Evolutionary conservation across 176 grass and related monocot genomes (phyloP), one percentile per base, ranked within the genome.

Genomic region (Aegilops tauschii): DNA sequence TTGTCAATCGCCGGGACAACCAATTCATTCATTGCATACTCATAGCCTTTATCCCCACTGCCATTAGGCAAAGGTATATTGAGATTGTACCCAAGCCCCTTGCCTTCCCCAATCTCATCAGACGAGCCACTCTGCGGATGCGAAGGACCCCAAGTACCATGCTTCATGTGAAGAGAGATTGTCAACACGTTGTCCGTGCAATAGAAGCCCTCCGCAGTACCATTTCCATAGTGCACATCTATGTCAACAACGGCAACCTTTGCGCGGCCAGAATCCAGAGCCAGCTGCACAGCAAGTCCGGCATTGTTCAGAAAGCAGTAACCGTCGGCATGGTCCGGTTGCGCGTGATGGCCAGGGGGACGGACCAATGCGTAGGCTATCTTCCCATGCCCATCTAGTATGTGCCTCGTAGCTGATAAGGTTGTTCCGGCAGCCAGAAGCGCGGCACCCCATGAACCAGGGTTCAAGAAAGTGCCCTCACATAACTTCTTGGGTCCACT

Each of bases 251-350:
- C 73, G 1, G 77, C 90, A 47, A 95, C 81, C 73, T 87, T 98
- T 42, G 71, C 10, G 12, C 87, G 79, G 31, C 90, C 91, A 4
- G 82, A 89, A 84, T 96, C 86, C 66, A 95, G 64, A 88, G 96
- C 96, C 47, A 98, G 82, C 9, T 95, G 80, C 77, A 92, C 90
- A 4, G 96, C 92, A 28, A 95, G 79, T 9, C 92, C 92, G 2
- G 96, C 96, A 58, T 98, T 96, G 84, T 98, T 98, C 20, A 98
- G 94, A 28, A 98, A 95, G 88, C 96, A 98, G 76, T 92, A 98
- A 9, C 96, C 92, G 62, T 98, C 93, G 1, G 96, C 96, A 28
- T 17, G 82, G 84, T 84, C 67, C 5, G 96, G 93, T 8, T 96
- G 96, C 17, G 93, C 88, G 54, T 98, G 96, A 79, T 98, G 96